Evolutionary conservation across 768 basidiomycete species (phyloP).

Genomic region (Albatrellus ellisii): DNA sequence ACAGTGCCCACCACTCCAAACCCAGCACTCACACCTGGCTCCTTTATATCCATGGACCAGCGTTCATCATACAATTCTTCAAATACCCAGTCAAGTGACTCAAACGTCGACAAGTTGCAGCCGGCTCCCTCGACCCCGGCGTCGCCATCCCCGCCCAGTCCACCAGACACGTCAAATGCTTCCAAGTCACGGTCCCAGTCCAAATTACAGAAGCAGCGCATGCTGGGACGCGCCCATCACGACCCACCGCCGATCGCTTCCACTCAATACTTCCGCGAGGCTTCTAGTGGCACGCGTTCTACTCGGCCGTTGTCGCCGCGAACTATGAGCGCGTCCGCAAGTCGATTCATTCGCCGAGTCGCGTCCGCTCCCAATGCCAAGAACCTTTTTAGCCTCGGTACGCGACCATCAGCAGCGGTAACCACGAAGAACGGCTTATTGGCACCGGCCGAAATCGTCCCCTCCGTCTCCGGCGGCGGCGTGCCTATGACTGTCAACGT

Average conservation of each 20-base stretch:
- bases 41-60: constrained; percentile 39
- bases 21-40: constrained; percentile 39
- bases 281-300: constrained; percentile 23
- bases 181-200: constrained; percentile 13
- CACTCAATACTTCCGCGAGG: constrained; percentile 32
- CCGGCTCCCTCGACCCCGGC: constrained; percentile 10
- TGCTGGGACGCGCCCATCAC: constrained; percentile 14
- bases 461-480: constrained; percentile 35
- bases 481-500: constrained; percentile 28
- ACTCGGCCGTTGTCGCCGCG: constrained; percentile 50
- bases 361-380: constrained; percentile 97
- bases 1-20: constrained; percentile 30
- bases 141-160: constrained; percentile 14
- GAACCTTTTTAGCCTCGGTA: constrained; percentile 59
- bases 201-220: constrained; percentile 21
- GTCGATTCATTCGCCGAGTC: constrained; percentile 88
- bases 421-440: constrained; percentile 70
- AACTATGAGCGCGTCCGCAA: constrained; percentile 58
- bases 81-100: constrained; percentile 63
- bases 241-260: constrained; percentile 34
- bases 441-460: constrained; percentile 50
- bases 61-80: constrained; percentile 74
- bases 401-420: constrained; percentile 34
- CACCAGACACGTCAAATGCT: constrained; percentile 9
- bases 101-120: constrained; percentile 27